Evolutionary conservation across 108 stramenopile species (phyloP), one percentile per base, ranked within the genome.

Genomic region (Discostella pseudostelligera): DNA sequence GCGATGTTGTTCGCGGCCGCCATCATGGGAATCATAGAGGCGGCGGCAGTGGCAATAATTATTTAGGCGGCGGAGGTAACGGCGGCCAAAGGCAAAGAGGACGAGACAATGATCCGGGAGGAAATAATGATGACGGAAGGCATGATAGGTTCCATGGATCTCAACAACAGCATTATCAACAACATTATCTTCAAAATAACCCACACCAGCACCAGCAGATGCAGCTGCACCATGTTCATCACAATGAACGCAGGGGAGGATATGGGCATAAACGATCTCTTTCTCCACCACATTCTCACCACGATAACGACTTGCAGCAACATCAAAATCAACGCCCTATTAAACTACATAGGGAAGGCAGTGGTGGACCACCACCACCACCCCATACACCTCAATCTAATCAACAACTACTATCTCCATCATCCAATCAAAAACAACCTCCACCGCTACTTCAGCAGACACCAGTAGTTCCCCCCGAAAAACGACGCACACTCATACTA

Each of bases 121-220:
- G 42, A 12, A 11, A 11, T 8, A 43, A 43, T 8, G n/a, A 43
- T 43, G 42, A 43, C 9, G 42, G 4, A 43, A 43, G 1, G 42
- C 12, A 11, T 43, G 14, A 43, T 8, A n/a, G 42, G 9, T 2
- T 16, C 42, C 5, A 3, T 32, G 32, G 42, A 43, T 43, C 12
- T n/a, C n/a, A n/a, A n/a, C 42, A 43, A 43, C 7, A 43, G 42
- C 42, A 43, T 2, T 43, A 43, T 28, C 19, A 26, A 36, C 32
- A 62, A 43, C 47, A 84, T 48, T 83, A 87, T 50, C 83, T 84
- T 54, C 86, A 84, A 53, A 79, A 84, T 40, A 60, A 81, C 3
- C 86, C 84, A 45, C 86, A 87, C 59, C 86, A 84, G 25, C 83
- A 84, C 42, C 78, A 81, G 46, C 32, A 32, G 32, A 3, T 4